Evolutionary conservation across 306 rosid species (phyloP).

Genomic region (Rubus idaeus): DNA sequence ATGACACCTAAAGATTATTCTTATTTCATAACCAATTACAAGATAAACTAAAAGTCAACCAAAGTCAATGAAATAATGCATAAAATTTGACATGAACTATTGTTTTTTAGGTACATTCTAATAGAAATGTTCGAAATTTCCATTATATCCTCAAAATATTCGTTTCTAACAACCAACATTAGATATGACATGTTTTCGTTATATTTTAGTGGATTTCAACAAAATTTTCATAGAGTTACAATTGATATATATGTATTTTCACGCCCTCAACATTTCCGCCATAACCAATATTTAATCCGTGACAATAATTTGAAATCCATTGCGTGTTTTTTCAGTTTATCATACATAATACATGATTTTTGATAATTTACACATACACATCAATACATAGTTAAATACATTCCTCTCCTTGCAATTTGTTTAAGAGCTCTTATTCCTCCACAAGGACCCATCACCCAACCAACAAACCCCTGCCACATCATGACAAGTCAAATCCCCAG

Average conservation of each 20-base stretch:
- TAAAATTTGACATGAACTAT: no score
- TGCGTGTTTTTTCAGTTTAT: neutral
- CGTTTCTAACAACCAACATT: neutral
- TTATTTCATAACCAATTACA: no score
- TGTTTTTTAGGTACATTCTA: no score
- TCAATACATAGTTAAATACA: neutral
- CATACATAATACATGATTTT: neutral
- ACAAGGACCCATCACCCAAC: neutral
- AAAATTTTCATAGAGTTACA: no score
- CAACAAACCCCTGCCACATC: neutral
- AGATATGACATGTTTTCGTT: neutral
- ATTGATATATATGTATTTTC: neutral
- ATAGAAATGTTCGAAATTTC: no score
- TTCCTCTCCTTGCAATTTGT: neutral
- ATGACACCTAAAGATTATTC: neutral
- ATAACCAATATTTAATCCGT: neutral
- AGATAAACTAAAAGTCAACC: no score
- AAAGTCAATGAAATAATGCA: no score
- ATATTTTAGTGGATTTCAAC: no score
- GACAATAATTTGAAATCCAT: neutral
- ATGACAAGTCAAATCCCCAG: neutral
- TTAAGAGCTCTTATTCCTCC: neutral
- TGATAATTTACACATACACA: neutral
- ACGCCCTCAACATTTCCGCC: no score
- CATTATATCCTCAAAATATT: no score